Percentiles rank a stretch among this genome's conserved stretches.
Conservation (phyloP, 306 rosid species). For the Prunus mongolica region DNA sequence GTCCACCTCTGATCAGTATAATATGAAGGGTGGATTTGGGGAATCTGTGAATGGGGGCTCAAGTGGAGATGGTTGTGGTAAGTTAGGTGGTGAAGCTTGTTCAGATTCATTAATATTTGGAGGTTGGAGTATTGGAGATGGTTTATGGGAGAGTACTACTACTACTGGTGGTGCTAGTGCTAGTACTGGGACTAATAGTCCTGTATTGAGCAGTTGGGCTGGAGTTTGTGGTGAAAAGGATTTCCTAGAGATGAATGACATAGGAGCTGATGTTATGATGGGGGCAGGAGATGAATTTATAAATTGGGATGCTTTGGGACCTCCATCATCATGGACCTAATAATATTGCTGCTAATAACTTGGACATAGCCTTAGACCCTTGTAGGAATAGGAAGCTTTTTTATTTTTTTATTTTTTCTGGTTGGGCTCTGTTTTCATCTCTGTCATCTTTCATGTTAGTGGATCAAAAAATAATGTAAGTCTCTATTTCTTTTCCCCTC, state of each 20-base stretch:
- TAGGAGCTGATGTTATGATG: not conserved
- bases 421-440: not conserved
- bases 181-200: not conserved
- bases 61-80: not conserved
- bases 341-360: not conserved
- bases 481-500: not conserved
- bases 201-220: slow-evolving; percentile 4
- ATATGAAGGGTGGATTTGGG: not conserved
- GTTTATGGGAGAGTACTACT: not conserved
- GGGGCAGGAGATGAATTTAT: slow-evolving; percentile 3
- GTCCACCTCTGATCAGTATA: not conserved
- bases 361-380: not conserved
- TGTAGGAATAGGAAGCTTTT: not conserved
- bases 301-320: not conserved
- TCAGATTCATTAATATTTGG: not conserved
- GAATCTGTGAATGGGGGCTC: not conserved
- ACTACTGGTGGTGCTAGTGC: not conserved
- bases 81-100: not conserved
- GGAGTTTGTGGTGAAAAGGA: slow-evolving; percentile 3
- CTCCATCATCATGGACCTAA: slow-evolving; percentile 11
- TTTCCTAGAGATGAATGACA: slow-evolving; percentile 1
- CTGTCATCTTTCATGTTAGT: not conserved
- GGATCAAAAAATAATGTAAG: not conserved
- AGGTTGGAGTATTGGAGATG: not conserved
- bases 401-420: not conserved